A percentile compares a stretch with the other conserved stretches of the same genome.
phyloP scores from a whole-genome alignment of 768 basidiomycete species.

The Tulasnella sp. region DNA sequence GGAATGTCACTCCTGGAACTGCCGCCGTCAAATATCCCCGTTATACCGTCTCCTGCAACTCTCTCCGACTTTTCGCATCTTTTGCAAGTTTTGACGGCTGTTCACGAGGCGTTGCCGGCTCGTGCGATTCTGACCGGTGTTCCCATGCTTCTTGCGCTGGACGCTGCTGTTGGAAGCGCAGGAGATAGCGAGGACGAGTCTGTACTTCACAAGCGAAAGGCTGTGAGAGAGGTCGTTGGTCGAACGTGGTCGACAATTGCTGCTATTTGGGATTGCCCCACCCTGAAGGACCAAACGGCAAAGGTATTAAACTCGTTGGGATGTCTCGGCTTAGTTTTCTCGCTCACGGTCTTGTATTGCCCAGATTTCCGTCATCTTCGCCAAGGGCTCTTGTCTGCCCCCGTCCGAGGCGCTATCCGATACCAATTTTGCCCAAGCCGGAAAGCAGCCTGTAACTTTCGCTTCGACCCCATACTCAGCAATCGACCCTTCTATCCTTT shows the following conservation, averaged over 20 bases:
- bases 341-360: background rate
- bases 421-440: slow-evolving; percentile 14
- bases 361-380: background rate
- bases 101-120: slow-evolving; percentile 66
- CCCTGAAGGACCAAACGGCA: slow-evolving; percentile 38
- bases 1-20: slow-evolving; percentile 22
- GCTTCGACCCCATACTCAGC: background rate
- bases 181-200: slow-evolving; percentile 37
- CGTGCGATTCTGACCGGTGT: slow-evolving; percentile 67
- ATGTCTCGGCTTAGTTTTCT: background rate
- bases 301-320: background rate
- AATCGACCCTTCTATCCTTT: background rate
- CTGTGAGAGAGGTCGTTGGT: slow-evolving; percentile 55
- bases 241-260: slow-evolving; percentile 64
- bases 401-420: background rate
- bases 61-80: slow-evolving; percentile 70
- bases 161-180: slow-evolving; percentile 39
- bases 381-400: background rate
- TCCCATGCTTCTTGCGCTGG: slow-evolving; percentile 79
- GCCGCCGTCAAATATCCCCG: slow-evolving; percentile 22
- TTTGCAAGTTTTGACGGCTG: slow-evolving; percentile 53
- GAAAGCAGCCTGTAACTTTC: background rate
- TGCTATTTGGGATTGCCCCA: slow-evolving; percentile 53
- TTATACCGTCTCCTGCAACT: slow-evolving; percentile 42
- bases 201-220: slow-evolving; percentile 39